Percentiles rank a stretch among this genome's conserved stretches.
These are phyloP conservation scores for Emmonsiellopsis sp. DNA, from an alignment of 2,329 filamentous ascomycete species.

Conservation along the genomic window DNA sequence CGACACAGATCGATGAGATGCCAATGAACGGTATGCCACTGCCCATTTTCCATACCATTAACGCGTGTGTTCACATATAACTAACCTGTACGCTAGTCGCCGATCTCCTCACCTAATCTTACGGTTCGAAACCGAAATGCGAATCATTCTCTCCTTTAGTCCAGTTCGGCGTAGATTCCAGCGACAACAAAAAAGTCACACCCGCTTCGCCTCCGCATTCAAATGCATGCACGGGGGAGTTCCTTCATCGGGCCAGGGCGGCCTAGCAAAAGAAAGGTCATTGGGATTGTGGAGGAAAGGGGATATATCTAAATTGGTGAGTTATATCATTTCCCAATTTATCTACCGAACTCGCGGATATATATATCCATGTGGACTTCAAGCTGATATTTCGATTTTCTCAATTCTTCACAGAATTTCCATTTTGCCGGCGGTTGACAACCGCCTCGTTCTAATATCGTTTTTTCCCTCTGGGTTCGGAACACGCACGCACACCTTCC, in stretches of 20 bases:
- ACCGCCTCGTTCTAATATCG: too few species aligned
- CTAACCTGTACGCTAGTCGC: conserved; percentile 11
- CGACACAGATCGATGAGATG: conserved; percentile 97
- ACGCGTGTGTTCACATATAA: not conserved
- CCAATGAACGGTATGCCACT: conserved; percentile 74
- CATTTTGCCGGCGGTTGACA: too few species aligned
- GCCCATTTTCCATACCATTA: not conserved
- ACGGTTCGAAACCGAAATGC: not conserved
- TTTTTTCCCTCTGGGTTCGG: too few species aligned
- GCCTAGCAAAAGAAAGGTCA: not conserved
- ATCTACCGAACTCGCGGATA: too few species aligned
- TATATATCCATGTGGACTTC: too few species aligned
- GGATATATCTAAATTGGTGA: conserved; percentile 12
- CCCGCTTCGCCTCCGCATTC: not conserved
- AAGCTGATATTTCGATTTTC: too few species aligned
- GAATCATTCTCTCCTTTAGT: not conserved
- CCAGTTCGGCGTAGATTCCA: not conserved
- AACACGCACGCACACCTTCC: too few species aligned
- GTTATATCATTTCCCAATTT: not conserved
- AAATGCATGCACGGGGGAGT: not conserved
- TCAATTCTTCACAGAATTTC: too few species aligned
- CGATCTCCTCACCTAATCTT: conserved; percentile 15
- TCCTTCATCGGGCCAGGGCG: not conserved
- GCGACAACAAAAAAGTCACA: not conserved
- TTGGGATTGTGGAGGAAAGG: conserved; percentile 12